A percentile compares a stretch with the other conserved stretches of the same genome.
phyloP scores from a whole-genome alignment of 108 stramenopile genomes.

The Mediolabrus comicus region DNA sequence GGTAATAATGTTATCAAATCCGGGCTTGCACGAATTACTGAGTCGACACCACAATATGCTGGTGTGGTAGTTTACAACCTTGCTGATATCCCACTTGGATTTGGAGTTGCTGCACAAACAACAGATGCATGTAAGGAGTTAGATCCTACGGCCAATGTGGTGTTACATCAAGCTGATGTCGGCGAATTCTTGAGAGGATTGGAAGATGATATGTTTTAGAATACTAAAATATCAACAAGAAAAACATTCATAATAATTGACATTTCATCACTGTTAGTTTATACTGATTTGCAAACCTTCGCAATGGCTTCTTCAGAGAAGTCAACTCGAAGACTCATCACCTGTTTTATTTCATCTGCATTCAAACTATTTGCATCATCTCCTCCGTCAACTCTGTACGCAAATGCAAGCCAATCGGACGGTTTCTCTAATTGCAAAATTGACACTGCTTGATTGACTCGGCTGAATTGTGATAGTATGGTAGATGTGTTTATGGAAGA shows the following conservation, averaged over 20 bases:
- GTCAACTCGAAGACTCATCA: slow-evolving; percentile 66
- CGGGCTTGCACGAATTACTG: slow-evolving; percentile 96
- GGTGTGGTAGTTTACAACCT: slow-evolving; percentile 98
- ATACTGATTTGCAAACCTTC: slow-evolving; percentile 37
- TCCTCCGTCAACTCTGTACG: slow-evolving; percentile 32
- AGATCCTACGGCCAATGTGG: slow-evolving; percentile 95
- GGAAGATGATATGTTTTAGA: slow-evolving; percentile 90
- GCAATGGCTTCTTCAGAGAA: slow-evolving; percentile 58
- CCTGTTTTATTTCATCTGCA: slow-evolving; percentile 52
- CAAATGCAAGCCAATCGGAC: slow-evolving; percentile 68
- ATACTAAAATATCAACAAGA: background rate
- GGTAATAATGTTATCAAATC: slow-evolving; percentile 97
- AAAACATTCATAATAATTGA: background rate
- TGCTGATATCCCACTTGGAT: slow-evolving; percentile 94
- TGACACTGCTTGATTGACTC: slow-evolving; percentile 67
- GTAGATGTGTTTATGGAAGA: slow-evolving; percentile 28
- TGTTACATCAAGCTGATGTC: slow-evolving; percentile 98
- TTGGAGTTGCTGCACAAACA: slow-evolving; percentile 97
- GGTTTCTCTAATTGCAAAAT: slow-evolving; percentile 79
- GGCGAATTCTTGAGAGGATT: slow-evolving; percentile 96
- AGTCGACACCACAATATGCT: slow-evolving; percentile 95
- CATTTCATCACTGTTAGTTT: background rate
- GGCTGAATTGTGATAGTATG: slow-evolving; percentile 64
- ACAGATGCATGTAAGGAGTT: slow-evolving; percentile 91
- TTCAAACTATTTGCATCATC: slow-evolving; percentile 48